A percentile compares a stretch with the other conserved stretches of the same genome.
Conservation (phyloP, 2,329 filamentous ascomycete species). For the Neonectria magnoliae region DNA sequence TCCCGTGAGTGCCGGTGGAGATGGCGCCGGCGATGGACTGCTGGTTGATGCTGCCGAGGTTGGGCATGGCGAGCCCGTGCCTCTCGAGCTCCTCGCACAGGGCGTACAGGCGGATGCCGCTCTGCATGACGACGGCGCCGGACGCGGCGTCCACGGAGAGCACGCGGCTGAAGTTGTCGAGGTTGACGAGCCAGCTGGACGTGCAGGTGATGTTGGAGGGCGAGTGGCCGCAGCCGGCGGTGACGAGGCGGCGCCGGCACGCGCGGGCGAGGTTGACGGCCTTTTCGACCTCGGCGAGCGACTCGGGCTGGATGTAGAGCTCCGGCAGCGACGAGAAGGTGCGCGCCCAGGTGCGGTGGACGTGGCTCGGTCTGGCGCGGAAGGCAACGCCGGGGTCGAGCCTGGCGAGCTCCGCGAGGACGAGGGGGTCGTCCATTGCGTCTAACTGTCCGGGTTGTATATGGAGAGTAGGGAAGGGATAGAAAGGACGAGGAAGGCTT, state of each 20-base stretch:
- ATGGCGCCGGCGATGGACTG: constrained; percentile 95
- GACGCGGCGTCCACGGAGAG: constrained; percentile 74
- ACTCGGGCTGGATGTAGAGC: constrained; percentile 87
- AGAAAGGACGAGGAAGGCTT: not conserved
- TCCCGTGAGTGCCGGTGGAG: constrained; percentile 92
- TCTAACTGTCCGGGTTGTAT: not conserved
- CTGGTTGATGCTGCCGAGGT: constrained; percentile 92
- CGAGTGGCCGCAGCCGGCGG: constrained; percentile 91
- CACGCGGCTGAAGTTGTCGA: constrained; percentile 83
- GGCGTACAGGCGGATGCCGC: constrained; percentile 84
- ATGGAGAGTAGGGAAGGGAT: not conserved
- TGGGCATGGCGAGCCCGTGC: constrained; percentile 85
- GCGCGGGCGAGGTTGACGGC: constrained; percentile 80
- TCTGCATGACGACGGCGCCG: constrained; percentile 79
- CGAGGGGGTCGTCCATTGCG: constrained; percentile 52
- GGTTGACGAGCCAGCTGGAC: constrained; percentile 92
- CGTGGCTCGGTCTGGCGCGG: constrained; percentile 75
- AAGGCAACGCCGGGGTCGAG: constrained; percentile 69
- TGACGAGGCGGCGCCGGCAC: constrained; percentile 83
- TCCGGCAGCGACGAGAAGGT: constrained; percentile 92
- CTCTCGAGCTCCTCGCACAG: constrained; percentile 79
- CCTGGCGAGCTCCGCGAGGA: constrained; percentile 47
- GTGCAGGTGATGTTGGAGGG: constrained; percentile 93
- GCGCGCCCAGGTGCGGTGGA: constrained; percentile 93
- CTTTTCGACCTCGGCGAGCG: constrained; percentile 84